These are phyloP conservation scores for Tolypocladium tropicale DNA, from an alignment of 2,329 filamentous ascomycete genomes.

Conservation along the genomic window DNA sequence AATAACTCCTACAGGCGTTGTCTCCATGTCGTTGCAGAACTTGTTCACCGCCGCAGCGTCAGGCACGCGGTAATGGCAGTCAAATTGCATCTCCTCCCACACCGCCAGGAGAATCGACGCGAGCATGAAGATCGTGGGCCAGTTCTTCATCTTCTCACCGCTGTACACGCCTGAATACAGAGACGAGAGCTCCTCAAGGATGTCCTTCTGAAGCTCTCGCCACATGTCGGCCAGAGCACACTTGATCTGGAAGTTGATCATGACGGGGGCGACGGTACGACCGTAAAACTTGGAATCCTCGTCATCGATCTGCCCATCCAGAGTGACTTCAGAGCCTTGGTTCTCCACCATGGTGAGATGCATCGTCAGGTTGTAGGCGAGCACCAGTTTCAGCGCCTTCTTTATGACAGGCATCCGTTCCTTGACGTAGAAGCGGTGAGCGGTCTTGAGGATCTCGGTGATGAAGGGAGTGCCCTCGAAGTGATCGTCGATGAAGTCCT, in stretches of 20 bases:
- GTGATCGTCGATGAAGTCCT: constrained; percentile 90
- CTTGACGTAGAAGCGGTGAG: constrained; percentile 84
- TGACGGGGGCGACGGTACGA: constrained; percentile 86
- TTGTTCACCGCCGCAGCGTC: constrained; percentile 79
- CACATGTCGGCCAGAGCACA: constrained; percentile 95
- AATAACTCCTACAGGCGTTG: constrained; percentile 88
- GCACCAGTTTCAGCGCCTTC: constrained; percentile 87
- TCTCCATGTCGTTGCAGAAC: constrained; percentile 96
- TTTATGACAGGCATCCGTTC: constrained; percentile 83
- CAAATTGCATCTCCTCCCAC: constrained; percentile 98
- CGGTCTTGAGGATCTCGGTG: constrained; percentile 92
- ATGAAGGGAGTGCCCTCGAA: constrained; percentile 93
- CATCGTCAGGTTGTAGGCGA: constrained; percentile 90
- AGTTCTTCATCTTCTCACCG: constrained; percentile 95
- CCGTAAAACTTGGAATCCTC: constrained; percentile 79
- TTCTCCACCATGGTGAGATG: constrained; percentile 94
- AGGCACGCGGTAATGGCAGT: constrained; percentile 89
- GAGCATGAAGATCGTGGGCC: constrained; percentile 97
- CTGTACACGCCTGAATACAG: constrained; percentile 98
- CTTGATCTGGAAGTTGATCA: constrained; percentile 99
- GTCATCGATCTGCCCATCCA: constrained; percentile 78
- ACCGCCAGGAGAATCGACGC: constrained; percentile 87
- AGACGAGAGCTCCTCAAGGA: constrained; percentile 82
- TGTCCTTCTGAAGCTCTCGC: constrained; percentile 93
- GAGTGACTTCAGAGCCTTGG: constrained; percentile 65